Evolutionary conservation across 2,329 filamentous ascomycete species (phyloP).

Genomic region (Alternaria ethzedia): DNA sequence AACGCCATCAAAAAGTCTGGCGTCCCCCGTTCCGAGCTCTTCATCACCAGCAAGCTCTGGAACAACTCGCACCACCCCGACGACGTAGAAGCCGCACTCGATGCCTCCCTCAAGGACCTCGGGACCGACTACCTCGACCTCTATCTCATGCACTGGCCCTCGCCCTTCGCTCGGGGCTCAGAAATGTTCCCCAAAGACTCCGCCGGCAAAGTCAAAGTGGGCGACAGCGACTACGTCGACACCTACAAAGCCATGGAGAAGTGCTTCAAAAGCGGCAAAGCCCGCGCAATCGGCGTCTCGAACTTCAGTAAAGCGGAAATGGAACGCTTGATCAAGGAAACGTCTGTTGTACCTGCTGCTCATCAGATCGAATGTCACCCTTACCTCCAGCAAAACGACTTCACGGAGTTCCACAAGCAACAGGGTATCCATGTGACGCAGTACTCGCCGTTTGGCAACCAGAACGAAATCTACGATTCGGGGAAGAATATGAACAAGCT

Average conservation of each 20-base stretch:
- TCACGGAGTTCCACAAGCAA: constrained; percentile 35
- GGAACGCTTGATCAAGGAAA: constrained; percentile 59
- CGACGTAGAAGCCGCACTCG: constrained; percentile 75
- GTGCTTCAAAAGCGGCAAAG: constrained; percentile 42
- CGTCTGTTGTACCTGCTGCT: constrained; percentile 34
- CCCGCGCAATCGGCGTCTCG: constrained; percentile 41
- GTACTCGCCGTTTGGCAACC: constrained; percentile 46
- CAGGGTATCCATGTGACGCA: constrained; percentile 43
- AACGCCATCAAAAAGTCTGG: constrained; percentile 41
- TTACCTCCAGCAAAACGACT: constrained; percentile 35
- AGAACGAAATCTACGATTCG: constrained; percentile 40
- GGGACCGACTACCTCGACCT: constrained; percentile 86
- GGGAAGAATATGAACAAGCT: constrained; percentile 44
- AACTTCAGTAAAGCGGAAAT: constrained; percentile 49
- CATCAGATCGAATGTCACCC: constrained; percentile 45
- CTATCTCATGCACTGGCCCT: constrained; percentile 80
- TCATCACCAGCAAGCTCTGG: constrained; percentile 80
- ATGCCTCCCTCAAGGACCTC: constrained; percentile 75
- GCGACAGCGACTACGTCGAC: constrained; percentile 35
- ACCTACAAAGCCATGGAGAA: constrained; percentile 52
- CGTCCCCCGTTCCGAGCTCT: constrained; percentile 48
- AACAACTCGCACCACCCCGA: constrained; percentile 79
- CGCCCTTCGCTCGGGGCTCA: constrained; percentile 77
- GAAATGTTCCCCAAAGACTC: constrained; percentile 62
- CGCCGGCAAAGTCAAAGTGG: constrained; percentile 28